Evolutionary conservation across 306 rosid species (phyloP).

Genomic region (Glycine soja): DNA sequence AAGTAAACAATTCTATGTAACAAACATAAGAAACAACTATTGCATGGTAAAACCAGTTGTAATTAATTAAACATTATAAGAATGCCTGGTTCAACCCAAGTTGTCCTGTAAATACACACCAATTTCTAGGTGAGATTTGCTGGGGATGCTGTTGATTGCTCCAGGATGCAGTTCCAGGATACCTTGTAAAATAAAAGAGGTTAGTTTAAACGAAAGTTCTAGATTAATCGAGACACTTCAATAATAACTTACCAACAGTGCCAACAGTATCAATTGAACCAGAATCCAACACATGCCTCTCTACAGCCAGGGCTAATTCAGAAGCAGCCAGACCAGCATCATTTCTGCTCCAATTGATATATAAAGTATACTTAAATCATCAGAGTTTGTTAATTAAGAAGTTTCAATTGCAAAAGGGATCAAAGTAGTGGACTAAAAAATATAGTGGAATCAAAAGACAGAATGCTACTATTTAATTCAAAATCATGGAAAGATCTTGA

Average conservation of each 20-base stretch:
- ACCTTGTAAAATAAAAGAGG: constrained; percentile 58
- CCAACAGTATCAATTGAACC: constrained; percentile 95
- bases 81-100: constrained; percentile 23
- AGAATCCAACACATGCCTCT: constrained; percentile 85
- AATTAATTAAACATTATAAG: constrained; percentile 2
- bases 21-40: constrained; percentile 14
- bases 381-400: constrained; percentile 13
- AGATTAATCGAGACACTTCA: neutral
- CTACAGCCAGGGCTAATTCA: constrained; percentile 89
- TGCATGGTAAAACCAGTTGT: constrained; percentile 34
- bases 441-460: constrained; percentile 20
- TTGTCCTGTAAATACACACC: constrained; percentile 60
- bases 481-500: constrained; percentile 21
- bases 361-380: constrained; percentile 36
- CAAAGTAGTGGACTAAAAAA: constrained; percentile 22
- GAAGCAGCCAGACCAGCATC: constrained; percentile 98
- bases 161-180: constrained; percentile 91
- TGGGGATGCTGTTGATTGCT: constrained; percentile 97
- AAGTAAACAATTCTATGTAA: neutral
- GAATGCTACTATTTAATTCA: constrained; percentile 23
- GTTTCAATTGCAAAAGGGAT: constrained; percentile 33
- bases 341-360: constrained; percentile 64
- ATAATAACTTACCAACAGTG: constrained; percentile 76
- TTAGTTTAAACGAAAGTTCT: constrained; percentile 14
- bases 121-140: constrained; percentile 87